phyloP scores from a whole-genome alignment of 2,329 filamentous ascomycete genomes.

The Diplodia sapinea region DNA sequence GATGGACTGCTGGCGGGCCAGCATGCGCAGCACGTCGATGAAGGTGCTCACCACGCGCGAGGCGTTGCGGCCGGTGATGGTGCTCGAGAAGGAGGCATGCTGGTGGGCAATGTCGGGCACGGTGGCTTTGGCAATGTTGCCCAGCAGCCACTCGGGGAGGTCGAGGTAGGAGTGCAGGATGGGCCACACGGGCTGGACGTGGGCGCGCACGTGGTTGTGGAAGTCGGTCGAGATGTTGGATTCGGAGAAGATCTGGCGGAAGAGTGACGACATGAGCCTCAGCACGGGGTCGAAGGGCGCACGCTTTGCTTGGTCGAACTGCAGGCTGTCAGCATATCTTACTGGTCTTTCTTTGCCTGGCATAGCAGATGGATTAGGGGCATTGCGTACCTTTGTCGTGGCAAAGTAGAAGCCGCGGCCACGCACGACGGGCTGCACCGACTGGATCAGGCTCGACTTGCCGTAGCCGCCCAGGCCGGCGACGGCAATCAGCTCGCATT shows the following conservation, averaged over 20 bases:
- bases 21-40: constrained; percentile 80
- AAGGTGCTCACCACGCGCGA: constrained; percentile 82
- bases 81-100: constrained; percentile 3
- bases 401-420: constrained; percentile 64
- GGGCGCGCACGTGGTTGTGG: constrained; percentile 62
- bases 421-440: constrained; percentile 62
- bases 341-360: too few relatives aligned
- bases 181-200: constrained; percentile 63
- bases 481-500: constrained; percentile 66
- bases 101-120: constrained; percentile 40
- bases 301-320: constrained; percentile 63
- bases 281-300: constrained; percentile 67
- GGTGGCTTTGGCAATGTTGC: constrained; percentile 36
- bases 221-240: constrained; percentile 66
- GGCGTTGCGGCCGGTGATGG: constrained; percentile 32
- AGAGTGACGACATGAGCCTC: constrained; percentile 64
- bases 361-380: background rate
- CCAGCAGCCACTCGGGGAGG: constrained; percentile 69
- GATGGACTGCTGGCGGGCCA: constrained; percentile 83
- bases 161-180: constrained; percentile 64
- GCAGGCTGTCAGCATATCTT: background rate
- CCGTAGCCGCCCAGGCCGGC: constrained; percentile 63
- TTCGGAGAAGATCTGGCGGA: constrained; percentile 70
- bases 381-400: constrained; percentile 52
- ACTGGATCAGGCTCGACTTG: constrained; percentile 66